phyloP scores from a whole-genome alignment of 306 rosid species.

The Cyclanthera cordifolia region DNA sequence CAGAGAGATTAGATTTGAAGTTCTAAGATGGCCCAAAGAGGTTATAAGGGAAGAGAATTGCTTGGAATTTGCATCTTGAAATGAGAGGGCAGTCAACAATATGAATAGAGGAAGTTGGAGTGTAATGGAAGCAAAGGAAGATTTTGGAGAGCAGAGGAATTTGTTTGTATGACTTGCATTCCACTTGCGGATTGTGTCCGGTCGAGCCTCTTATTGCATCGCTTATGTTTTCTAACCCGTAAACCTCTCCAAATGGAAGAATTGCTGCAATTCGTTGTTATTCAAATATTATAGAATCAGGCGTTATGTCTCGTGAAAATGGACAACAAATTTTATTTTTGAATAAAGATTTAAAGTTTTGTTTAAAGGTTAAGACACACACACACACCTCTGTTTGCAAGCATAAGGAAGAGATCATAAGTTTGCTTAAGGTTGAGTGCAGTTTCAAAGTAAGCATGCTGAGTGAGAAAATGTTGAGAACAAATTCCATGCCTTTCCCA shows the following conservation, averaged over 20 bases:
- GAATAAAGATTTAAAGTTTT: background rate
- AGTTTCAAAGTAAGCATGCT: conserved; percentile 16
- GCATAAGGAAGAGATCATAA: conserved; percentile 7
- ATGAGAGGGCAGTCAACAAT: conserved; percentile 15
- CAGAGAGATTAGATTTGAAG: no score
- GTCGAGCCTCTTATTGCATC: conserved; percentile 12
- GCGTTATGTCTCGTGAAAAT: no score
- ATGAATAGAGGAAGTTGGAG: background rate
- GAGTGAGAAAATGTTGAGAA: conserved; percentile 3
- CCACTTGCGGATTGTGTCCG: conserved; percentile 15
- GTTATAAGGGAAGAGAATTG: conserved; percentile 10
- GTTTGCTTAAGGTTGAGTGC: conserved; percentile 15
- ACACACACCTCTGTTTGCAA: conserved; percentile 18
- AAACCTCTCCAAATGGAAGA: conserved; percentile 16
- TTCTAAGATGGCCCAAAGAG: background rate
- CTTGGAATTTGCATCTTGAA: conserved; percentile 11
- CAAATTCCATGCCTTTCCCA: conserved; percentile 22
- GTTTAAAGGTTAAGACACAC: background rate
- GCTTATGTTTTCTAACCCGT: conserved; percentile 1
- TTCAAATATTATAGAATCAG: no score
- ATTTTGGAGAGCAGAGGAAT: conserved; percentile 19
- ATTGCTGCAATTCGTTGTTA: no score
- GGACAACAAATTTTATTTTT: background rate
- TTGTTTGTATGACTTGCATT: conserved; percentile 11
- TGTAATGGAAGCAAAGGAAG: conserved; percentile 17